Percentiles rank a stretch among this genome's conserved stretches.
Evolutionary conservation across 768 basidiomycete species (phyloP).

Genomic region (Wakefieldia striispora): DNA sequence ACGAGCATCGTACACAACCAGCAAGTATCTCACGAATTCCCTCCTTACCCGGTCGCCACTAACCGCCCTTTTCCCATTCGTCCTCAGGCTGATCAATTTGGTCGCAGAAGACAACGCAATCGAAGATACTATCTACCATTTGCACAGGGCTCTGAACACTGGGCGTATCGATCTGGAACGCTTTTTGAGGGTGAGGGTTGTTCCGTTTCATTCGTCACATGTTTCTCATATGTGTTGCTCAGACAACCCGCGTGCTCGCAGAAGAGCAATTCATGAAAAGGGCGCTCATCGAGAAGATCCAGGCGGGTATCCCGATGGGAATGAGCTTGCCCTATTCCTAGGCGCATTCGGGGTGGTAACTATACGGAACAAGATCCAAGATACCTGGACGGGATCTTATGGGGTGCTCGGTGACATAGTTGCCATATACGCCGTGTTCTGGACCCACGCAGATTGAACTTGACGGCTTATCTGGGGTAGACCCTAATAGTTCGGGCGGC

Average conservation of each 20-base stretch:
- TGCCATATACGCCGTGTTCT: conserved; percentile 37
- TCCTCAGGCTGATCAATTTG: conserved; percentile 79
- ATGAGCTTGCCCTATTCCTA: conserved; percentile 38
- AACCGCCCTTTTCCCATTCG: conserved; percentile 5
- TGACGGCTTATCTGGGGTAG: conserved; percentile 20
- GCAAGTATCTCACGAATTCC: conserved; percentile 39
- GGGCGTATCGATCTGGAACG: conserved; percentile 92
- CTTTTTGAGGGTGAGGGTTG: conserved; percentile 76
- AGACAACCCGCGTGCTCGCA: conserved; percentile 84
- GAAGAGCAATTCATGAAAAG: conserved; percentile 98
- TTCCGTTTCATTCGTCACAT: conserved; percentile 14
- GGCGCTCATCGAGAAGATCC: conserved; percentile 91
- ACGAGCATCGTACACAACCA: conserved; percentile 97
- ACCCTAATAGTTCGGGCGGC: conserved; percentile 13
- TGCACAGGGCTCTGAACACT: conserved; percentile 88
- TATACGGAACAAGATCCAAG: conserved; percentile 24
- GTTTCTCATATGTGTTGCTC: conserved; percentile 18
- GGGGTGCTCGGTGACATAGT: conserved; percentile 35
- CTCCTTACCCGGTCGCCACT: conserved; percentile 8
- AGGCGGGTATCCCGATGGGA: conserved; percentile 53
- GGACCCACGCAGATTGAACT: conserved; percentile 21
- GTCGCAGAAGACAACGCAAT: conserved; percentile 99
- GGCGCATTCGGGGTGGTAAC: conserved; percentile 37
- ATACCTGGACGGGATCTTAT: conserved; percentile 24
- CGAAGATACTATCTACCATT: conserved; percentile 96